Evolutionary conservation across 116 monocot genomes (phyloP).

Genomic region (Posidonia oceanica): DNA sequence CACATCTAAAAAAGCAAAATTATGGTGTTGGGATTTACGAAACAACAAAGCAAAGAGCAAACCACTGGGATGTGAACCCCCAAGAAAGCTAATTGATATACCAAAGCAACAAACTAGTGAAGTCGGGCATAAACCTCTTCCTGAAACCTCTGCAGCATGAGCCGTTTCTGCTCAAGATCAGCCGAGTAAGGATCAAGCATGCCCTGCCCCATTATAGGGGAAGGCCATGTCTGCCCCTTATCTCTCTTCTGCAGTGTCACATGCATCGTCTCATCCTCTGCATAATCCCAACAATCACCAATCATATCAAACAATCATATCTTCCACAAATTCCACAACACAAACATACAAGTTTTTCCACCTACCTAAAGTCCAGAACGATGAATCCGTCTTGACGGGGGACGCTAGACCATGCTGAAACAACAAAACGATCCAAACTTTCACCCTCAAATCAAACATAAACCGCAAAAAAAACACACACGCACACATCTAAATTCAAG

Average conservation of each 20-base stretch:
- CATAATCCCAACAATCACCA: neutral
- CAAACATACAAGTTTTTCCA: neutral
- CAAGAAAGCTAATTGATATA: neutral
- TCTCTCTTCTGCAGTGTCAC: slow-evolving; percentile 87
- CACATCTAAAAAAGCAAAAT: too few species aligned
- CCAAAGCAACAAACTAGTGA: neutral
- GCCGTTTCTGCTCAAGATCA: slow-evolving; percentile 90
- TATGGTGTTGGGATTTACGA: too few species aligned
- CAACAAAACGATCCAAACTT: neutral
- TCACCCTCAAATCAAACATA: neutral
- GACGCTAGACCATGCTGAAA: slow-evolving; percentile 65
- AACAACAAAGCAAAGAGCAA: too few species aligned
- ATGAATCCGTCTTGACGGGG: slow-evolving; percentile 83
- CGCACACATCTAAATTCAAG: too few species aligned
- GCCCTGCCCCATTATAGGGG: slow-evolving; percentile 81
- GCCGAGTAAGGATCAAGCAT: slow-evolving; percentile 61
- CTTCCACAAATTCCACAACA: neutral
- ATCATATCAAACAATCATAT: neutral
- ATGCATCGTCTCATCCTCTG: slow-evolving; percentile 92
- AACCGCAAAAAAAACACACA: neutral
- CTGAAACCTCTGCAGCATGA: slow-evolving; percentile 99
- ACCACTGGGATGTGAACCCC: too few species aligned
- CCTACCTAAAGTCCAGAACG: slow-evolving; percentile 95
- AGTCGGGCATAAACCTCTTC: slow-evolving; percentile 52
- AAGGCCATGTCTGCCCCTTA: slow-evolving; percentile 85